These are phyloP conservation scores for Castanospermum australe DNA, from an alignment of 306 rosid genomes.

Conservation along the genomic window DNA sequence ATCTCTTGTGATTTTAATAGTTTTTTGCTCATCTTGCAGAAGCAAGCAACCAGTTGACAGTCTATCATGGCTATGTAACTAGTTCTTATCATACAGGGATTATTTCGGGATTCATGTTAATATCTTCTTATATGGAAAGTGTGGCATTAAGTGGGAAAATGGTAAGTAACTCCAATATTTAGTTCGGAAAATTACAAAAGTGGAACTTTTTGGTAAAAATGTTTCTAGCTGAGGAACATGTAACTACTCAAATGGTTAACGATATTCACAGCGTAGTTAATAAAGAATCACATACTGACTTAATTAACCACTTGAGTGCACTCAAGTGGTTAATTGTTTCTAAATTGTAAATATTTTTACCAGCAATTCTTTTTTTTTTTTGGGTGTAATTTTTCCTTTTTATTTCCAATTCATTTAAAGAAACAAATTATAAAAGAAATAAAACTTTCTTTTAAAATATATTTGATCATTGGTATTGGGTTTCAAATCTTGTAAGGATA, in stretches of 20 bases:
- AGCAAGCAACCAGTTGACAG: constrained; percentile 51
- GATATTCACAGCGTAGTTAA: neutral
- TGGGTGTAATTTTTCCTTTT: neutral
- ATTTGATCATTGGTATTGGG: neutral
- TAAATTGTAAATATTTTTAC: neutral
- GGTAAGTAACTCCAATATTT: constrained; percentile 45
- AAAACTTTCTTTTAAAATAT: neutral
- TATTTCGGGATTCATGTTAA: constrained; percentile 78
- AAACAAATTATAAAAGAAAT: neutral
- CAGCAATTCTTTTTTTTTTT: neutral
- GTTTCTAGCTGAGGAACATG: neutral
- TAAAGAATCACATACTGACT: neutral
- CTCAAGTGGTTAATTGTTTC: neutral
- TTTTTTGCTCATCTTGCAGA: constrained; percentile 44
- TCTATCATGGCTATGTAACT: constrained; percentile 77
- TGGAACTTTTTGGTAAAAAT: neutral
- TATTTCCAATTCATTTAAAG: neutral
- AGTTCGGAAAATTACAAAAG: constrained; percentile 8
- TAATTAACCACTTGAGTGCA: no score
- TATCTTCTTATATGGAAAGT: constrained; percentile 74
- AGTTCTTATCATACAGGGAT: constrained; percentile 96
- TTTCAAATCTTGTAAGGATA: neutral
- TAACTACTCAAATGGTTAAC: neutral
- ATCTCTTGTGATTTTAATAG: neutral
- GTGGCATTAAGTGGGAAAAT: constrained; percentile 56